Conservation (phyloP, 164 flowering plant genomes). For the Sextonia rubra region DNA sequence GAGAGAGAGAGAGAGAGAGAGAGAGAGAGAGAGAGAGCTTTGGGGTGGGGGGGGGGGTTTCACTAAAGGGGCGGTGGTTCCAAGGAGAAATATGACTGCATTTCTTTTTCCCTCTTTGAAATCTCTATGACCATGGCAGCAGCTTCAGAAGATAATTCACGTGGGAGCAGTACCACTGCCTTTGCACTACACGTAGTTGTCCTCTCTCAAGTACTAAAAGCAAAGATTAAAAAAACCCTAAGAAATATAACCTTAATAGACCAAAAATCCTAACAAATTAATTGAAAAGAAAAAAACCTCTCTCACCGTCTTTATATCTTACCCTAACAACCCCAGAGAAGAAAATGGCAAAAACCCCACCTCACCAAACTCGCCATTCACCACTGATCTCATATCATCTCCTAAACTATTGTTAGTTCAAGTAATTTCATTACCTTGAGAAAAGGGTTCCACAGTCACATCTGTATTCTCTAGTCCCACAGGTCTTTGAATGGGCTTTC, state of each 20-base stretch:
- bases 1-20: neutral
- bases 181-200: constrained; percentile 17
- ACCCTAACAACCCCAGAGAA: constrained; percentile 5
- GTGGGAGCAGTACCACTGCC: constrained; percentile 31
- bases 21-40: constrained; percentile 2
- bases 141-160: constrained; percentile 31
- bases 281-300: neutral
- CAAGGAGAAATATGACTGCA: constrained; percentile 19
- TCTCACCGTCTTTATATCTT: neutral
- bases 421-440: constrained; percentile 53
- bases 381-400: neutral
- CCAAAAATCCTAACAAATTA: neutral
- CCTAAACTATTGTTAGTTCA: neutral
- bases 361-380: neutral
- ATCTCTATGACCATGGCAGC: constrained; percentile 23
- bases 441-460: constrained; percentile 93
- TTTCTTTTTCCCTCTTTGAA: constrained; percentile 12
- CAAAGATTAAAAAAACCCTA: neutral
- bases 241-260: neutral
- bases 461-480: constrained; percentile 78
- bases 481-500: constrained; percentile 92
- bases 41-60: too few species aligned
- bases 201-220: constrained; percentile 1
- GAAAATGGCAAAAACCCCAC: neutral
- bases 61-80: constrained; percentile 31